Percentiles rank a stretch among this genome's conserved stretches.
phyloP scores from a whole-genome alignment of 495 filamentous ascomycete genomes.

The Penicillium samsonianum region DNA sequence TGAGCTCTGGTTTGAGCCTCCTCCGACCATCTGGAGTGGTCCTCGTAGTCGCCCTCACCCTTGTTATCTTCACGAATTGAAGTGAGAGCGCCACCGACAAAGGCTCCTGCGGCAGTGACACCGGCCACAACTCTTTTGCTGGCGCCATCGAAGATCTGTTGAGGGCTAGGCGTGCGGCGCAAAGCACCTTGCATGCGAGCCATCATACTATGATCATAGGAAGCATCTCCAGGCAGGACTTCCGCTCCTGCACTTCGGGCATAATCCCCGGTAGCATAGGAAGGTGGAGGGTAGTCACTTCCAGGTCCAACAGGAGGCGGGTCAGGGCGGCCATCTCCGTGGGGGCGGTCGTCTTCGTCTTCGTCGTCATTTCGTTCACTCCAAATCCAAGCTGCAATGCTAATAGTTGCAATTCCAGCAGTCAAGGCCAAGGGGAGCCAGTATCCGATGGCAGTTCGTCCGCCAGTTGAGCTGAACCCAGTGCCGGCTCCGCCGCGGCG shows the following conservation, averaged over 20 bases:
- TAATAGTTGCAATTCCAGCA: conserved; percentile 79
- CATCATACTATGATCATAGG: conserved; percentile 65
- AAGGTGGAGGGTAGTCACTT: conserved; percentile 32
- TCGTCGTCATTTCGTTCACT: conserved; percentile 79
- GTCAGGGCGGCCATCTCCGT: conserved; percentile 27
- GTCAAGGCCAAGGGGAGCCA: conserved; percentile 86
- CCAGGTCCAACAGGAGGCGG: conserved; percentile 38
- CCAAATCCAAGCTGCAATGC: conserved; percentile 89
- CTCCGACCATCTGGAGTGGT: conserved; percentile 83
- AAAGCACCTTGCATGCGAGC: conserved; percentile 79
- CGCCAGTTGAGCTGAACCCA: conserved; percentile 54
- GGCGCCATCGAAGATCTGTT: conserved; percentile 80
- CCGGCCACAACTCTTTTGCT: conserved; percentile 74
- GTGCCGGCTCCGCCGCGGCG: conserved; percentile 57
- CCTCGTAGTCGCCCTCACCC: conserved; percentile 72
- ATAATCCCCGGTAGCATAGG: conserved; percentile 34
- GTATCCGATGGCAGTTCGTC: conserved; percentile 72
- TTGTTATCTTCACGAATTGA: conserved; percentile 84
- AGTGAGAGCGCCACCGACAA: conserved; percentile 73
- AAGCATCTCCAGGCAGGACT: conserved; percentile 33
- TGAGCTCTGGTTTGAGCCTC: conserved; percentile 60
- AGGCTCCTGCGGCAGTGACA: conserved; percentile 79
- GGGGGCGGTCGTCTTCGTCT: conserved; percentile 57
- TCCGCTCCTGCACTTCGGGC: conserved; percentile 34
- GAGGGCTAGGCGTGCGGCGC: conserved; percentile 83